A percentile compares a stretch with the other conserved stretches of the same genome.
Conservation (phyloP, 208 protist genomes). For the Trypanosoma lewisi region DNA sequence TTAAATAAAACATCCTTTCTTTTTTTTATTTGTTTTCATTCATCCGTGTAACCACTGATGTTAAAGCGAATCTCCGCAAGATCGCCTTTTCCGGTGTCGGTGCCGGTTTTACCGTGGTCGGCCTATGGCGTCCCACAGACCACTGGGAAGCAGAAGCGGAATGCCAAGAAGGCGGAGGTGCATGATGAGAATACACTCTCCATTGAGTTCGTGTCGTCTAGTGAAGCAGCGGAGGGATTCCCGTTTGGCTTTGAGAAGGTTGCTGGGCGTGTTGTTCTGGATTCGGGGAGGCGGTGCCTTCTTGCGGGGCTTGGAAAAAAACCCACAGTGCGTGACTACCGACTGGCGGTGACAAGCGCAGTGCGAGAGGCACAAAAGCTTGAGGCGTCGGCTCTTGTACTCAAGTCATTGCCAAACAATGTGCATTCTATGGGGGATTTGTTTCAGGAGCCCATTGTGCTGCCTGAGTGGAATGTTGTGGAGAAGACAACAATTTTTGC, state of each 20-base stretch:
- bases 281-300: slow-evolving; percentile 12
- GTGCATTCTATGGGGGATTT: slow-evolving; percentile 32
- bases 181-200: slow-evolving; percentile 9
- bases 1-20: too few species aligned
- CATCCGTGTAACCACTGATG: slow-evolving; percentile 51
- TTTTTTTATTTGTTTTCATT: too few species aligned
- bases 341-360: slow-evolving; percentile 60
- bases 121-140: slow-evolving; percentile 8
- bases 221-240: background rate
- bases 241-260: slow-evolving; percentile 50
- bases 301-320: slow-evolving; percentile 27
- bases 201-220: slow-evolving; percentile 21
- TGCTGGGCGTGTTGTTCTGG: slow-evolving; percentile 33
- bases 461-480: slow-evolving; percentile 41
- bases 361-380: slow-evolving; percentile 63
- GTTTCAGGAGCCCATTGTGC: slow-evolving; percentile 42
- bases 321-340: slow-evolving; percentile 58
- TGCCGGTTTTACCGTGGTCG: slow-evolving; percentile 24
- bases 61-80: slow-evolving; percentile 51
- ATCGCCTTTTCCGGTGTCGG: slow-evolving; percentile 47
- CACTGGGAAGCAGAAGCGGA: slow-evolving; percentile 13
- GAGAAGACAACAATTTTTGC: slow-evolving; percentile 73
- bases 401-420: slow-evolving; percentile 25
- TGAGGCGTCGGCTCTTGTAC: slow-evolving; percentile 23
- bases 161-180: background rate